phyloP scores from a whole-genome alignment of 208 protist species.

The Crithidia fasciculata region DNA sequence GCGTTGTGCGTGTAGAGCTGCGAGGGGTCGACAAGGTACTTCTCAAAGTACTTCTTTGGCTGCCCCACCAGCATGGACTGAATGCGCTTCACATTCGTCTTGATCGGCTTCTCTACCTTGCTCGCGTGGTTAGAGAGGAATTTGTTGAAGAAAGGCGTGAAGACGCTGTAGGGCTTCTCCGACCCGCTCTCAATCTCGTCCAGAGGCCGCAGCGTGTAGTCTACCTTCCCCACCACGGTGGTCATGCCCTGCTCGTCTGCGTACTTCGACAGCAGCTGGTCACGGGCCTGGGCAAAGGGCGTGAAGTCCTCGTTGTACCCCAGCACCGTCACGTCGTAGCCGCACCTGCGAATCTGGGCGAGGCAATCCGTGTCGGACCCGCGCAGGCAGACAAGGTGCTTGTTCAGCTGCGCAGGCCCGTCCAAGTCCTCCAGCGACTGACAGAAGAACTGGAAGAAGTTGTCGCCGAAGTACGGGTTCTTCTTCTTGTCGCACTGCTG shows the following conservation, averaged over 20 bases:
- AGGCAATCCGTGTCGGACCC: constrained; percentile 63
- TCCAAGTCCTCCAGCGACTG: constrained; percentile 69
- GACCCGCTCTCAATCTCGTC: constrained; percentile 40
- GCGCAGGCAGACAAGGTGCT: constrained; percentile 64
- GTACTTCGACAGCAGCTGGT: constrained; percentile 48
- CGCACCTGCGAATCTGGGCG: constrained; percentile 31
- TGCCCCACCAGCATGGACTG: constrained; percentile 29
- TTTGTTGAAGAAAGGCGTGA: constrained; percentile 74
- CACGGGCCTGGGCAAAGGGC: constrained; percentile 65
- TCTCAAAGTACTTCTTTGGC: constrained; percentile 23
- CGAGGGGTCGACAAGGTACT: constrained; percentile 28
- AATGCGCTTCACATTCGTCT: constrained; percentile 23
- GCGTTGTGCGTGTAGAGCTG: constrained; percentile 32
- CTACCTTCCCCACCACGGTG: constrained; percentile 40
- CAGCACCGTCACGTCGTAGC: constrained; percentile 53
- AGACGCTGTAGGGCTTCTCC: constrained; percentile 71
- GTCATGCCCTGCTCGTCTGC: constrained; percentile 36
- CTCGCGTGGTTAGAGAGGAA: constrained; percentile 48
- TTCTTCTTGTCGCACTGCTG: constrained; percentile 55
- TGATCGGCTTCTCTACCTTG: constrained; percentile 32
- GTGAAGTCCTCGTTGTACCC: constrained; percentile 82
- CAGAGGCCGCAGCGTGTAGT: constrained; percentile 67
- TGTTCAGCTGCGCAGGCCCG: constrained; percentile 49
- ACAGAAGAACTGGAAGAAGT: constrained; percentile 76
- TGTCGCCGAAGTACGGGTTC: constrained; percentile 76